These are phyloP conservation scores for Podaxis mareebaensis DNA, from an alignment of 768 basidiomycete species.

Conservation along the genomic window DNA sequence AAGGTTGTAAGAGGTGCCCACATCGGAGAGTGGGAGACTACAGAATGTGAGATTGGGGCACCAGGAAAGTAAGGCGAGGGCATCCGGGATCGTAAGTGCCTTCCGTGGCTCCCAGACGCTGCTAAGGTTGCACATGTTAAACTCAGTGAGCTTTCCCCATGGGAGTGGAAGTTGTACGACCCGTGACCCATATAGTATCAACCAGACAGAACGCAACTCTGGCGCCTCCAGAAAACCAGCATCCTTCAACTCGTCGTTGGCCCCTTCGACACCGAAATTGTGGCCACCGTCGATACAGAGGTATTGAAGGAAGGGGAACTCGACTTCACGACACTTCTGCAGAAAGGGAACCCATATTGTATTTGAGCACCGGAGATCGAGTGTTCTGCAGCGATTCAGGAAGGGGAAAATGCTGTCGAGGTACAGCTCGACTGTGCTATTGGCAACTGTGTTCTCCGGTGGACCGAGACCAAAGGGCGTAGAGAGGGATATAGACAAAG, in stretches of 20 bases:
- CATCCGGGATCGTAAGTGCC: neutral
- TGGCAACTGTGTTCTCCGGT: neutral
- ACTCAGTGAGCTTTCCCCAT: neutral
- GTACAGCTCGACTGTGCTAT: neutral
- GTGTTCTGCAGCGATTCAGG: constrained; percentile 4
- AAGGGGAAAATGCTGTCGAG: constrained; percentile 7
- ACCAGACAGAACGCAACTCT: neutral
- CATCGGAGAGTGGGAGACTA: neutral
- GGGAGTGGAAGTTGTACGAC: neutral
- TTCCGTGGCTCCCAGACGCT: neutral
- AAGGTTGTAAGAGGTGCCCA: neutral
- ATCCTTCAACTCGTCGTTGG: neutral
- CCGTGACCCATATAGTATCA: neutral
- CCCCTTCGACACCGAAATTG: neutral
- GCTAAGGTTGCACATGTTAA: neutral
- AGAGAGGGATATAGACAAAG: constrained; percentile 5
- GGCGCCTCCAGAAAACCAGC: neutral
- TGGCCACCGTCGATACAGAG: neutral
- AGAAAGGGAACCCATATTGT: neutral
- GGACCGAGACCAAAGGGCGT: neutral
- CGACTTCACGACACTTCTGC: neutral
- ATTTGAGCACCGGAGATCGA: constrained; percentile 1
- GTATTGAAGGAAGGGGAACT: neutral
- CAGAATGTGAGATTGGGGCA: neutral
- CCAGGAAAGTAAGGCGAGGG: neutral